Conservation (phyloP, 208 protist genomes). For the Zelonia costaricensis region DNA sequence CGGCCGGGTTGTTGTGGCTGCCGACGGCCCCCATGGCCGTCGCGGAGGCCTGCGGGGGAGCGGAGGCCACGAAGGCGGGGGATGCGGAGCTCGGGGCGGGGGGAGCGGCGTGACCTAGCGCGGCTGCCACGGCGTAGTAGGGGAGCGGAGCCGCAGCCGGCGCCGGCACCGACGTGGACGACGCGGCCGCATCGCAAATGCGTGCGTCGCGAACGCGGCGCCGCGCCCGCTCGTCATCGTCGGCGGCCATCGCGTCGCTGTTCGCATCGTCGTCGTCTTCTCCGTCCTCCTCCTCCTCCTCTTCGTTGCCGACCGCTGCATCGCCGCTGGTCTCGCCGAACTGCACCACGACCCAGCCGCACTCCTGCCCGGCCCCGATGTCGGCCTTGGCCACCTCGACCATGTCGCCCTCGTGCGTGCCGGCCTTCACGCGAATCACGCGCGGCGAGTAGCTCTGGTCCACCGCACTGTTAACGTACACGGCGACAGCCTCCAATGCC, state of each 20-base stretch:
- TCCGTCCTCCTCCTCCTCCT: constrained; percentile 1
- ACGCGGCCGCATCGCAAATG: neutral
- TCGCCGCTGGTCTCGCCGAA: constrained; percentile 29
- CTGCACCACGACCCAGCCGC: constrained; percentile 63
- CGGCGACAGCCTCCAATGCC: constrained; percentile 42
- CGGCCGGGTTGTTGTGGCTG: constrained; percentile 13
- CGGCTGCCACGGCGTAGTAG: constrained; percentile 10
- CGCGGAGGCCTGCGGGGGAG: neutral
- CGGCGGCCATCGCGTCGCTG: neutral
- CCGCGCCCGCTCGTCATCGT: neutral
- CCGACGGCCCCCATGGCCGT: neutral
- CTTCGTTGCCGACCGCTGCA: constrained; percentile 6
- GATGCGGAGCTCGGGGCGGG: neutral
- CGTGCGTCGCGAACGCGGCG: neutral
- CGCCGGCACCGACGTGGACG: too few species aligned
- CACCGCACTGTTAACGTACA: constrained; percentile 66
- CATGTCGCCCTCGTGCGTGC: constrained; percentile 71
- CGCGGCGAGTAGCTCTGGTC: constrained; percentile 92
- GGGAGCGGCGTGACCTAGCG: constrained; percentile 1
- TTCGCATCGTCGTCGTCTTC: neutral
- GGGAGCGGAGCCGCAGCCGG: too few species aligned
- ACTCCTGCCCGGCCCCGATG: constrained; percentile 39
- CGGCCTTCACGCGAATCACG: constrained; percentile 58
- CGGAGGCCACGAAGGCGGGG: neutral
- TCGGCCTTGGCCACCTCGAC: constrained; percentile 51